Evolutionary conservation across 2,329 filamentous ascomycete genomes (phyloP), one percentile per base, ranked within the genome.

Genomic region (Fusarium poae): DNA sequence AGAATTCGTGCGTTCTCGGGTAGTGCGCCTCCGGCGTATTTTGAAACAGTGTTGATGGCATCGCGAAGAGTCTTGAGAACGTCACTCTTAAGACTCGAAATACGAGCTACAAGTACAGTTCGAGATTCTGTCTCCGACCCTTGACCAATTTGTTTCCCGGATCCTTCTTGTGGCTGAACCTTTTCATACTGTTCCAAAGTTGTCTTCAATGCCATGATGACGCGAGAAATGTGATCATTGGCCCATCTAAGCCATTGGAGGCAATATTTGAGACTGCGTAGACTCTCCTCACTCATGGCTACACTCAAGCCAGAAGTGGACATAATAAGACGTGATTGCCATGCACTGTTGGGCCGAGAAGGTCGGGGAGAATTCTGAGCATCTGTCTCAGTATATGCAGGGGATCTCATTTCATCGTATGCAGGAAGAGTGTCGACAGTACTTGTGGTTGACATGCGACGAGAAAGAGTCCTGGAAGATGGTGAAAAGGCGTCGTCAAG

Each of bases 221-320:
- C 87, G 48, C 89, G 89, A 46, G 90, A 89, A 58, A 98, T 89
- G 76, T 93, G 92, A 9, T 88, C 89, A 65, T 97, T 97, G 3
- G 93, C 93, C 85, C 90, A 91, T 27, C 90, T 87, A 46, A 98
- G 83, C 85, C 94, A 92, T 25, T 86, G 86, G 3, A 98, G 82
- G 68, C 94, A 97, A 73, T 93, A 95, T 72, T 92, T 93, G 42
- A 99, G 82, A 65, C 91, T 96, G 52, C 90, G 88, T 11, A 97
- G 82, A 23, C 93, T 97, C 74, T 96, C 91, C 20, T 97, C 91
- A 74, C 92, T 97, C 86, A 99, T 93, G 1, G 96, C 94, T 18
- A 97, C 91, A 67, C 94, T 94, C 1, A 98, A 85, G 1, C 94
- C 95, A 1, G 94, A 97, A 0, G 95, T 97, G 7, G 93, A 94